phyloP scores from a whole-genome alignment of 2,329 filamentous ascomycete genomes.

The Alternaria sp. region DNA sequence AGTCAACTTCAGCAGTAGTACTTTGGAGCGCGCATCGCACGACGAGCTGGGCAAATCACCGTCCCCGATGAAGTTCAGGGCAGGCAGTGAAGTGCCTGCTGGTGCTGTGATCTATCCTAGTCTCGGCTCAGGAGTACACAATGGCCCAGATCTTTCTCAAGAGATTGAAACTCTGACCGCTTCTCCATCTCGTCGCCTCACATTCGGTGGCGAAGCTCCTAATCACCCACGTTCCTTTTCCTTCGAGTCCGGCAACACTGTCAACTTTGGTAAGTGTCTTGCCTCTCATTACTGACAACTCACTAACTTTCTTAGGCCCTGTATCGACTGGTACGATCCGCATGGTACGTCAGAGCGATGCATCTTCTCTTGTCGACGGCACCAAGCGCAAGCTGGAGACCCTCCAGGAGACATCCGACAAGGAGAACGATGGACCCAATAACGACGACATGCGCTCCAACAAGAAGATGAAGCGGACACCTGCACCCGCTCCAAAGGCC shows the following conservation, averaged over 20 bases:
- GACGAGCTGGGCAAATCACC: conserved; percentile 44
- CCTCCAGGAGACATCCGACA: conserved; percentile 47
- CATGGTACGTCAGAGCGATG: conserved; percentile 54
- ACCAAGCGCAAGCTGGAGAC: conserved; percentile 56
- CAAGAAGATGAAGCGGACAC: conserved; percentile 42
- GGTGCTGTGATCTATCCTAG: conserved; percentile 42
- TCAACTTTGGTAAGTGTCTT: conserved; percentile 47
- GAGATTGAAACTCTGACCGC: conserved; percentile 30
- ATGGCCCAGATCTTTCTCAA: conserved; percentile 40
- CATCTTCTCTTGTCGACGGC: conserved; percentile 33
- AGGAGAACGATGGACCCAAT: conserved; percentile 50
- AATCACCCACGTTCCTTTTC: conserved; percentile 54
- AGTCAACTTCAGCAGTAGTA: conserved; percentile 79
- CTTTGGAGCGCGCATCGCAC: conserved; percentile 55
- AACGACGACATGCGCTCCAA: conserved; percentile 38
- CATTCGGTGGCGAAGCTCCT: conserved; percentile 36
- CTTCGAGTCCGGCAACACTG: conserved; percentile 54
- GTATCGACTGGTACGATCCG: conserved; percentile 49
- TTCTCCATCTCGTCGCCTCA: conserved; percentile 44
- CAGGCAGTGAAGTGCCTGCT: conserved; percentile 41
- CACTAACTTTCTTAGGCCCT: conserved; percentile 30
- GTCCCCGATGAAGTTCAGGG: conserved; percentile 44
- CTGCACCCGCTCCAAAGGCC: conserved; percentile 37
- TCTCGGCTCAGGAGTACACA: conserved; percentile 43
- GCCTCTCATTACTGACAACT: background rate